Conservation (phyloP, 2,329 filamentous ascomycete species). For the Pseudocercospora fuligena region DNA sequence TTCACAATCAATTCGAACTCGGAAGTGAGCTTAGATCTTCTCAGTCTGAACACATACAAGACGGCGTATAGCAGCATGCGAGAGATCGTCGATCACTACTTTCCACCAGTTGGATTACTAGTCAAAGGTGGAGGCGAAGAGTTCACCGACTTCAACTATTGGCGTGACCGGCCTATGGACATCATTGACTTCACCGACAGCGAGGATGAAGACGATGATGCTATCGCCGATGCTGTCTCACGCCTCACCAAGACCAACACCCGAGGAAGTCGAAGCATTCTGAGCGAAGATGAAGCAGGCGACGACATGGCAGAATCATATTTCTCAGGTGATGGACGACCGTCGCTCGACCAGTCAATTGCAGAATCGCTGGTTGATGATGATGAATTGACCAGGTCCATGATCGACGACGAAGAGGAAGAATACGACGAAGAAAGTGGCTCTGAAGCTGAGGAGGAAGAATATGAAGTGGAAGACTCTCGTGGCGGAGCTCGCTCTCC, state of each 20-base stretch:
- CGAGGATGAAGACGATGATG: slow-evolving; percentile 63
- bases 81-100: slow-evolving; percentile 97
- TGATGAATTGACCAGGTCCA: slow-evolving; percentile 25
- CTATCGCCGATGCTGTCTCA: slow-evolving; percentile 22
- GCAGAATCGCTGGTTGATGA: slow-evolving; percentile 26
- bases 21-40: slow-evolving; percentile 87
- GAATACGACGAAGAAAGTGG: slow-evolving; percentile 32
- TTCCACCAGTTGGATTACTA: slow-evolving; percentile 85
- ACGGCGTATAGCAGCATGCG: slow-evolving; percentile 97
- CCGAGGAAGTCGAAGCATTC: slow-evolving; percentile 27
- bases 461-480: slow-evolving; percentile 24
- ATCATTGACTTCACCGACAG: slow-evolving; percentile 88
- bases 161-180: slow-evolving; percentile 83
- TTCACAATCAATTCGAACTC: slow-evolving; percentile 99
- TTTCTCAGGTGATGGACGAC: slow-evolving; percentile 24
- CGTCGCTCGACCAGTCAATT: slow-evolving; percentile 31
- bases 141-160: slow-evolving; percentile 97
- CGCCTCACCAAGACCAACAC: slow-evolving; percentile 22
- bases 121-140: slow-evolving; percentile 90
- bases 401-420: slow-evolving; percentile 31
- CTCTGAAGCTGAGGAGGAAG: slow-evolving; percentile 19
- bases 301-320: slow-evolving; percentile 29
- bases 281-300: slow-evolving; percentile 42
- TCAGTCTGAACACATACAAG: slow-evolving; percentile 92
- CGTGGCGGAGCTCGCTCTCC: slow-evolving; percentile 22